Evolutionary conservation across 257 asterid genomes (phyloP).

Genomic region (Solanum ossicruentum): DNA sequence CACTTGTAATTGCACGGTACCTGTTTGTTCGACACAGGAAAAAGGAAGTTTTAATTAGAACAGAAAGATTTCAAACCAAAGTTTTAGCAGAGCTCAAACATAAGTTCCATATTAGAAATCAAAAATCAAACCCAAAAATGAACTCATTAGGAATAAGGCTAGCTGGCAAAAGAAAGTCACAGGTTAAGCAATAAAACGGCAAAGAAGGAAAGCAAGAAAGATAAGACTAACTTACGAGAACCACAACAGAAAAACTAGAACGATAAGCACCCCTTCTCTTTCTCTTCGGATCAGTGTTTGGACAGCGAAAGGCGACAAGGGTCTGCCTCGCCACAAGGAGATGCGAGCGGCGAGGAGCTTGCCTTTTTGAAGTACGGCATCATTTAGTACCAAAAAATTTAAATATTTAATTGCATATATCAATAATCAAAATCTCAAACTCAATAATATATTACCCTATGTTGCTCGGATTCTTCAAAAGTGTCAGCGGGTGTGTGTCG

Average conservation of each 20-base stretch:
- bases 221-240: background rate
- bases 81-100: background rate
- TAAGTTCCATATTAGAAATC: background rate
- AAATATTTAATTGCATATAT: too few relatives aligned
- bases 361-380: too few relatives aligned
- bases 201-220: background rate
- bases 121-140: background rate
- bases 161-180: background rate
- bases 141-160: background rate
- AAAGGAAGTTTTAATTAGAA: background rate
- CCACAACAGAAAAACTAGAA: background rate
- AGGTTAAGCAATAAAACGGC: background rate
- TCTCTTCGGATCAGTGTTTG: background rate
- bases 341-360: too few relatives aligned
- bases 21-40: constrained; percentile 5
- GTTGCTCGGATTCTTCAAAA: too few relatives aligned
- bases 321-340: too few relatives aligned
- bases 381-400: too few relatives aligned
- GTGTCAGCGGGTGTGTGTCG: too few relatives aligned
- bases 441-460: too few relatives aligned
- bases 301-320: too few relatives aligned
- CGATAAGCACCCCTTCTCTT: background rate
- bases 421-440: too few relatives aligned
- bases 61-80: background rate
- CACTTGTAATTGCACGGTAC: constrained; percentile 70